Base-by-base conservation (phyloP, 352 stramenopile species). In the Pythium volutum region DNA sequence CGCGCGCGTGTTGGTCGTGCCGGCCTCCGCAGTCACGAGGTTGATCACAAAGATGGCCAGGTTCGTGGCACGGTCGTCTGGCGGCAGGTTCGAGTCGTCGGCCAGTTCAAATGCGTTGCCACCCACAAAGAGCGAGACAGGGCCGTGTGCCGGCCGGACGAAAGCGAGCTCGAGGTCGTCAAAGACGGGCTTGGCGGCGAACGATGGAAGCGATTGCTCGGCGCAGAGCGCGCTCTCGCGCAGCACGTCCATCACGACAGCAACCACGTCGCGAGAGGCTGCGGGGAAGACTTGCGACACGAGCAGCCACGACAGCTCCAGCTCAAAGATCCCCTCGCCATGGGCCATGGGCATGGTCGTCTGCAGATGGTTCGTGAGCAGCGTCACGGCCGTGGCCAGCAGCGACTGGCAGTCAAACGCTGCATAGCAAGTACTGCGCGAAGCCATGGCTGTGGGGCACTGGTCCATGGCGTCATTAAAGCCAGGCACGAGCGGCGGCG, bases 41-140 rank as follows among this genome's bases (percentile, higher is more conserved):
- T 59, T 27, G 16, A 48, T 58, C 34, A 62, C 22, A 26, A 64
- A 64, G 11, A 34, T n/a, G 16, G 39, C 33, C 18, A 68, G 41
- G 22, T 4, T 48, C 15, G 6, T 15, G 36, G 34, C 20, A 3
- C 46, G 41, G 18, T 66, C 59, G 12, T 7, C 14, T 0, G 16
- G 5, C n/a, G 46, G 25, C n/a, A 42, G 23, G 4, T 10, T 8
- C 18, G 31, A 14, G 2, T 54, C 31, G 3, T 59, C 48, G 20
- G 43, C 27, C 10, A 47, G 25, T 12, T 14, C 18, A 12, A 42
- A 65, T 0, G n/a, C 56, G 26, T 22, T 20, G 8, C 39, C 29
- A 18, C 16, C 11, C 12, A 48, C 48, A 1, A 22, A 7, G 20
- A 65, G 41, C 20, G 20, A 5, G 2, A 65, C 20, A 3, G 52